Evolutionary conservation across 352 stramenopile species (phyloP).

Genomic region (Halophytophthora polymorphica): DNA sequence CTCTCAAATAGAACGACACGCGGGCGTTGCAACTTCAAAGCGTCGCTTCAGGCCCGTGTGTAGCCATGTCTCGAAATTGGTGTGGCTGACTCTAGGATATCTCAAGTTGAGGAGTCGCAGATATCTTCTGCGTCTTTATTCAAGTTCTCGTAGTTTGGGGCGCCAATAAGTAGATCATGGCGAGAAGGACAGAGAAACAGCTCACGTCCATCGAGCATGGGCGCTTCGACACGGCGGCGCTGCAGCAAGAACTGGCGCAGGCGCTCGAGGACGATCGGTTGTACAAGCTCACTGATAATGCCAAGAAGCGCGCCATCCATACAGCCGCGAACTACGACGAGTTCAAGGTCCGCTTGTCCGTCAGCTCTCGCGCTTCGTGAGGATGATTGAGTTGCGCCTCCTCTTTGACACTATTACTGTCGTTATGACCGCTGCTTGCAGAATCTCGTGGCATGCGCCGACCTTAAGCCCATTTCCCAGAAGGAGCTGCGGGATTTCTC

Average conservation of each 20-base stretch:
- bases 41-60: too few relatives aligned
- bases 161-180: conserved; percentile 8
- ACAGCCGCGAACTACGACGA: conserved; percentile 82
- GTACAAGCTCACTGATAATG: conserved; percentile 82
- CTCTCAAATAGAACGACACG: too few relatives aligned
- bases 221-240: conserved; percentile 62
- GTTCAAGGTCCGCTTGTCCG: conserved; percentile 56
- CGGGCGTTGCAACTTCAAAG: too few relatives aligned
- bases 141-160: too few relatives aligned
- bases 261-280: conserved; percentile 78
- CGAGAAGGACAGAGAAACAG: conserved; percentile 23
- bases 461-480: conserved; percentile 79
- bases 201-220: conserved; percentile 80
- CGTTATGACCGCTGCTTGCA: conserved; percentile 22
- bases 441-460: conserved; percentile 82
- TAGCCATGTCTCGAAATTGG: too few relatives aligned
- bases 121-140: too few relatives aligned
- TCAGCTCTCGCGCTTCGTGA: not conserved
- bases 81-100: too few relatives aligned
- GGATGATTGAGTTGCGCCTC: too few relatives aligned
- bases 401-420: not conserved
- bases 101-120: too few relatives aligned
- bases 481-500: conserved; percentile 65
- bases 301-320: conserved; percentile 89
- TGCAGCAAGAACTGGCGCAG: conserved; percentile 69